Evolutionary conservation across 2,329 filamentous ascomycete genomes (phyloP).

Genomic region (Colletotrichum tropicale): DNA sequence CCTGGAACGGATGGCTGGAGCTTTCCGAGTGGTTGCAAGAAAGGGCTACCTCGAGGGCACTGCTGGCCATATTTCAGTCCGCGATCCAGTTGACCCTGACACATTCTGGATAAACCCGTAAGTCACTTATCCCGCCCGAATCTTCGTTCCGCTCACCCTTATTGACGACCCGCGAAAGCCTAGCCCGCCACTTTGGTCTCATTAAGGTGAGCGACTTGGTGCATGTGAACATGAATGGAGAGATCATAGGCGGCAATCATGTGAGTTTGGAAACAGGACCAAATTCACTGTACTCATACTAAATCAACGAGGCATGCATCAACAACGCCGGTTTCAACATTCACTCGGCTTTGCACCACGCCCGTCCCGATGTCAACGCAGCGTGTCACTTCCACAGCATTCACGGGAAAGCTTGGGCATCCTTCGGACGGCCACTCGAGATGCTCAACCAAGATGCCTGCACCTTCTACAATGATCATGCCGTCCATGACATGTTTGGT

Average conservation of each 20-base stretch:
- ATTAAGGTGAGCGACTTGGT: not conserved
- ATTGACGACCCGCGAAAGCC: not conserved
- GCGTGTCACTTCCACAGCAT: not conserved
- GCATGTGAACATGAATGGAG: not conserved
- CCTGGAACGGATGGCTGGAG: not conserved
- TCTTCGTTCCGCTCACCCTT: not conserved
- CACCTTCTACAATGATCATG: not conserved
- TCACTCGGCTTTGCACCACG: not conserved
- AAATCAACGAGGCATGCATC: not conserved
- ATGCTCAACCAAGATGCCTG: not conserved
- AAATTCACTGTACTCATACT: not conserved
- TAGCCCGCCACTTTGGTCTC: not conserved
- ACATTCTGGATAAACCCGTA: not conserved
- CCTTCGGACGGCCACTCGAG: not conserved
- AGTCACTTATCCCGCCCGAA: not conserved
- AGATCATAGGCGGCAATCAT: not conserved
- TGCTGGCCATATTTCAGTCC: not conserved
- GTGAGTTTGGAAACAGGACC: not conserved
- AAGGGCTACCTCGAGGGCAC: not conserved
- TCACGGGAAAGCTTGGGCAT: not conserved
- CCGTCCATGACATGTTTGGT: not conserved
- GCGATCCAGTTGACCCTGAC: not conserved
- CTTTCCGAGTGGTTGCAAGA: not conserved
- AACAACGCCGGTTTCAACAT: not conserved
- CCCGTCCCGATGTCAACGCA: not conserved